These are phyloP conservation scores for Candida gigantensis DNA, from an alignment of 1,139 yeast species.

Conservation along the genomic window DNA sequence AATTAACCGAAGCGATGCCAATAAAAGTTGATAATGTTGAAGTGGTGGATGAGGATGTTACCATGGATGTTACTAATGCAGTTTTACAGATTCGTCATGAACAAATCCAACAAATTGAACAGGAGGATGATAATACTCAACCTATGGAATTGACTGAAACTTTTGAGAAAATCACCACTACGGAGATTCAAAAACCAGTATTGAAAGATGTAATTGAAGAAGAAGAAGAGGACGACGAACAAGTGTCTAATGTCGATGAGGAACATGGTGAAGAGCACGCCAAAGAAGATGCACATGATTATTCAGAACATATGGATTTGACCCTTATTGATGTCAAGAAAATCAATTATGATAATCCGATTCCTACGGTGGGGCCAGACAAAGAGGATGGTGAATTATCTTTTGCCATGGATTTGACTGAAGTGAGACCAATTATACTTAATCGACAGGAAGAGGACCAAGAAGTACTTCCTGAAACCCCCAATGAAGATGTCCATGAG, in stretches of 20 bases:
- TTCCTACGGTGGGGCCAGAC: background rate
- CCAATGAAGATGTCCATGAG: background rate
- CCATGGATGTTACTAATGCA: constrained; percentile 6
- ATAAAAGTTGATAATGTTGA: constrained; percentile 1
- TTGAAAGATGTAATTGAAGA: constrained; percentile 2
- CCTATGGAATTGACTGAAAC: constrained; percentile 21
- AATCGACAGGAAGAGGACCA: background rate
- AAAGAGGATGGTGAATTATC: constrained; percentile 6
- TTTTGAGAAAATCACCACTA: constrained; percentile 6
- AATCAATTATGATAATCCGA: constrained; percentile 1
- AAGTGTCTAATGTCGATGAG: background rate
- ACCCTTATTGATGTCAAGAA: constrained; percentile 4
- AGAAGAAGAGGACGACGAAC: background rate
- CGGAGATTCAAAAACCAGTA: constrained; percentile 3
- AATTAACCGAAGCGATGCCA: constrained; percentile 10
- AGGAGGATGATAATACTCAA: constrained; percentile 6
- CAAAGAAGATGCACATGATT: background rate
- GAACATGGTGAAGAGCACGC: background rate
- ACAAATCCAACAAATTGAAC: background rate
- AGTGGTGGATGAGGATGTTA: constrained; percentile 3
- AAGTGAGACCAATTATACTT: background rate
- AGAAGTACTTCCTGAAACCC: background rate
- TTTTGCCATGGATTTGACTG: constrained; percentile 5
- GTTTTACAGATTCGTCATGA: background rate
- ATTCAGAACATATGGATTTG: constrained; percentile 6